Evolutionary conservation across 2,329 filamentous ascomycete species (phyloP).

Genomic region (Neurospora crassa): DNA sequence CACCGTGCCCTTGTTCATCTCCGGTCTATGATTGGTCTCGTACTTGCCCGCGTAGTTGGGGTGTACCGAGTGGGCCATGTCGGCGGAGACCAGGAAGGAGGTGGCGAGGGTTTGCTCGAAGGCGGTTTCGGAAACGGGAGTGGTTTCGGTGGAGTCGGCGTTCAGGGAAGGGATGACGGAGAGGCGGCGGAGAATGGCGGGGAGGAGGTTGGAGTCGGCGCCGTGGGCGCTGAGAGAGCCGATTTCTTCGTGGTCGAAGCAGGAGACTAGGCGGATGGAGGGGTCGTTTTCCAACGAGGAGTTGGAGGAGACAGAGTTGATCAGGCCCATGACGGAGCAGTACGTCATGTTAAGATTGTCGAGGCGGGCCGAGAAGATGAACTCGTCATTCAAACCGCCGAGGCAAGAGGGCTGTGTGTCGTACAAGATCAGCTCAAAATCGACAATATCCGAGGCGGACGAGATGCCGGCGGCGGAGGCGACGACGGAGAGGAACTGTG

Average conservation of each 20-base stretch:
- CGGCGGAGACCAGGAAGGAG: conserved; percentile 89
- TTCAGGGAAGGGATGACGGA: conserved; percentile 60
- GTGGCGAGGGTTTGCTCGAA: conserved; percentile 88
- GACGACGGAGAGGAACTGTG: conserved; percentile 76
- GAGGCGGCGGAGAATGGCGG: conserved; percentile 75
- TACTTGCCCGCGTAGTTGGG: conserved; percentile 93
- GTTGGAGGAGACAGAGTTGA: conserved; percentile 60
- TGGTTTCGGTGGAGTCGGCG: conserved; percentile 55
- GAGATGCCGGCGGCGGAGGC: conserved; percentile 65
- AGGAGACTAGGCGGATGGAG: conserved; percentile 80
- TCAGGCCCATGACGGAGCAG: conserved; percentile 77
- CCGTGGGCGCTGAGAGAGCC: conserved; percentile 88
- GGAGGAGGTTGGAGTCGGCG: conserved; percentile 84
- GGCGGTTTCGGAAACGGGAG: conserved; percentile 52
- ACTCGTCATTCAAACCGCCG: conserved; percentile 83
- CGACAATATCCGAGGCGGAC: conserved; percentile 60
- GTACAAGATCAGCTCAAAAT: conserved; percentile 96
- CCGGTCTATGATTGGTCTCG: conserved; percentile 79
- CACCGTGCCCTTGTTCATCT: conserved; percentile 93
- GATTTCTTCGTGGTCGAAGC: conserved; percentile 98
- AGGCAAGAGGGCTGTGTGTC: conserved; percentile 87
- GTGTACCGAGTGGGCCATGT: conserved; percentile 95
- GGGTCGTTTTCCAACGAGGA: conserved; percentile 63
- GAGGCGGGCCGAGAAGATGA: conserved; percentile 90
- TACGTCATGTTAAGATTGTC: conserved; percentile 97